Evolutionary conservation across 139 green algal species (phyloP), one percentile per base, ranked within the genome.

Genomic region (Chlorella sp.): DNA sequence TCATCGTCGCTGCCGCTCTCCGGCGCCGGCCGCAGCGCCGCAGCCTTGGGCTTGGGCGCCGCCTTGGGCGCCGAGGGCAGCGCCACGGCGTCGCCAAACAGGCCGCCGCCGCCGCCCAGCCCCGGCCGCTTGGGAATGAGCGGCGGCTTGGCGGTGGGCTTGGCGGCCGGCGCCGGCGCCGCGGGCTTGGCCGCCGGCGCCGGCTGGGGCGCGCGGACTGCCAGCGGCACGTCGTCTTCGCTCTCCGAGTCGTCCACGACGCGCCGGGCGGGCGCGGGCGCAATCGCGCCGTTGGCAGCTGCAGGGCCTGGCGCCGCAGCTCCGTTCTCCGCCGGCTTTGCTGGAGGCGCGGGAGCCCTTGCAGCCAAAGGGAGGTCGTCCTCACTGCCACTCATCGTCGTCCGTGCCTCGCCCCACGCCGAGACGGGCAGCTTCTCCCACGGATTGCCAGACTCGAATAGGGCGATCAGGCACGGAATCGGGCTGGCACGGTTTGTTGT

Each of bases 151-250:
- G 43, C 51, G 48, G 70, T 67, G 29, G 38, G 53, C 35, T 35
- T 38, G 12, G 55, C 27, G 3, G 71, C 2, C 14, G 12, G 14
- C 71, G 33, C 53, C 48, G 40, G 8, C 38, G 35, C 51, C 27
- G 73, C 15, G 40, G 51, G 23, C 31, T 55, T 56, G n/a, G 48
- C 36, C 45, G 71, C 45, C 23, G 36, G 48, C 63, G 68, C 56
- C 69, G 36, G 33, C 42, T n/a, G 51, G 48, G 66, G 35, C 29
- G 61, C 46, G 4, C 78, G 53, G 1, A 38, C 56, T 7, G 77
- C 84, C 35, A 90, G 61, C 9, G 84, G 84, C 71, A 81, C n/a
- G 31, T 84, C 79, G 23, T 81, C 79, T n/a, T 84, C 79, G 46
- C 78, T 83, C 51, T 83, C 78, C 43, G 43, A 63, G 56, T 76